Evolutionary conservation across 179 eudicot species (phyloP).

Genomic region (Spinacia oleracea): DNA sequence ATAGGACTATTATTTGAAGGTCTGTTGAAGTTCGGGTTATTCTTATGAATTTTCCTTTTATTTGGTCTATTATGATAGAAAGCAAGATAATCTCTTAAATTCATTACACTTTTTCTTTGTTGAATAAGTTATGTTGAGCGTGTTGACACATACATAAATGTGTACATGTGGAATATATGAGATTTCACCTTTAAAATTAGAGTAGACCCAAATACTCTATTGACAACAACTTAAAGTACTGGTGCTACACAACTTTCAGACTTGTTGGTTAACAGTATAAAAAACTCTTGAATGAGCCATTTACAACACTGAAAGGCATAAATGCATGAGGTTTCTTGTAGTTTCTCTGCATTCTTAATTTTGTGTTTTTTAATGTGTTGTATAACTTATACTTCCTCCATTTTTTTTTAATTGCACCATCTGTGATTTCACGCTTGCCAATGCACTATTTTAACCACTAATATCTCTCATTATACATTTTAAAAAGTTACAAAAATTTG

Average conservation of each 20-base stretch:
- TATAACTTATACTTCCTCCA: too few species aligned
- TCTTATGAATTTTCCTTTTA: not conserved
- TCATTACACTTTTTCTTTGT: too few species aligned
- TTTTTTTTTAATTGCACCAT: too few species aligned
- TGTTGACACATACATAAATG: not conserved
- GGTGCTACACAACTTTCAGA: not conserved
- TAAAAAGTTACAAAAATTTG: too few species aligned
- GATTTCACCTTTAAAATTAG: not conserved
- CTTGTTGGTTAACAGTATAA: not conserved
- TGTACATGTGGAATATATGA: not conserved
- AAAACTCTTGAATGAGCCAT: not conserved
- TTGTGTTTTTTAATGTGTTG: not conserved
- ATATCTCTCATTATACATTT: too few species aligned
- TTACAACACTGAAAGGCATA: not conserved
- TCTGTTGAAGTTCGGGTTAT: not conserved
- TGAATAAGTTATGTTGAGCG: not conserved
- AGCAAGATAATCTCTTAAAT: not conserved
- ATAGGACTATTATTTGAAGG: not conserved
- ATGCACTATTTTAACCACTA: too few species aligned
- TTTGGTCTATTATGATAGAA: too few species aligned
- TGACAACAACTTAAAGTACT: too few species aligned
- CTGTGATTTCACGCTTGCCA: too few species aligned
- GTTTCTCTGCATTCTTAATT: not conserved
- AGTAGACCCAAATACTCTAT: not conserved
- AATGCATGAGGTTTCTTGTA: not conserved